These are phyloP conservation scores for Allomyces javanicus DNA, from an alignment of 192 early-diverging fungal genomes.

Conservation along the genomic window DNA sequence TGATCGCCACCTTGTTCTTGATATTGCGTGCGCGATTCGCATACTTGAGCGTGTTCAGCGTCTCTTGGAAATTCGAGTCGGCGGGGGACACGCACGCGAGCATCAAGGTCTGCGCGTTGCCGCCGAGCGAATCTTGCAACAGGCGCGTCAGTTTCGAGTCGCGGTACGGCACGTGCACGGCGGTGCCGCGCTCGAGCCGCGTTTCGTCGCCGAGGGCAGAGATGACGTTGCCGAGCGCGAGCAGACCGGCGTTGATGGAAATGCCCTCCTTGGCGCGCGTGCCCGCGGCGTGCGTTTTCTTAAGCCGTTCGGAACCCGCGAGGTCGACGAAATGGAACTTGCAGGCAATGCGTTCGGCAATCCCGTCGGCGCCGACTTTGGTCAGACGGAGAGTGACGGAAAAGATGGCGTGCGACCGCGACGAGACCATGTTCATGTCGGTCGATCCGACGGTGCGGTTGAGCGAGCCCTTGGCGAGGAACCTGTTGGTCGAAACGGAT, in stretches of 20 bases:
- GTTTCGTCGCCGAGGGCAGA: constrained; percentile 66
- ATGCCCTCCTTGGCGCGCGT: constrained; percentile 92
- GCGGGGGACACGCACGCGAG: constrained; percentile 84
- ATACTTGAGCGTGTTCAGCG: constrained; percentile 88
- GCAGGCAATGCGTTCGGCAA: constrained; percentile 43
- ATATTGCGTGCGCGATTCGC: constrained; percentile 93
- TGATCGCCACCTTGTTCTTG: constrained; percentile 70
- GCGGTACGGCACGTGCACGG: constrained; percentile 77
- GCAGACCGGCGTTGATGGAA: constrained; percentile 83
- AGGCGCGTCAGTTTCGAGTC: constrained; percentile 92
- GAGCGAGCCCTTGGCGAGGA: constrained; percentile 47
- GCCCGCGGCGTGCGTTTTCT: constrained; percentile 79
- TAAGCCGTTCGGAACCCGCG: constrained; percentile 87
- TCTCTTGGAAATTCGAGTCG: constrained; percentile 69
- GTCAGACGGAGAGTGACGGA: constrained; percentile 53
- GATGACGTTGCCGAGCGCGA: constrained; percentile 95
- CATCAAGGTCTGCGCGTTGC: constrained; percentile 84
- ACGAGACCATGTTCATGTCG: constrained; percentile 90
- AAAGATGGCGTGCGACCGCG: constrained; percentile 96
- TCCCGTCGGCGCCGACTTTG: constrained; percentile 2
- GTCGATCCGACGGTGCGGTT: constrained; percentile 81
- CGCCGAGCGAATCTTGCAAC: constrained; percentile 89
- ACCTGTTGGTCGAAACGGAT: constrained; percentile 4
- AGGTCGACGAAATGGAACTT: constrained; percentile 99
- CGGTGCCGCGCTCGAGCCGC: not conserved